Conservation (phyloP, 2,329 filamentous ascomycete genomes). For the Penicillium nordicum region DNA sequence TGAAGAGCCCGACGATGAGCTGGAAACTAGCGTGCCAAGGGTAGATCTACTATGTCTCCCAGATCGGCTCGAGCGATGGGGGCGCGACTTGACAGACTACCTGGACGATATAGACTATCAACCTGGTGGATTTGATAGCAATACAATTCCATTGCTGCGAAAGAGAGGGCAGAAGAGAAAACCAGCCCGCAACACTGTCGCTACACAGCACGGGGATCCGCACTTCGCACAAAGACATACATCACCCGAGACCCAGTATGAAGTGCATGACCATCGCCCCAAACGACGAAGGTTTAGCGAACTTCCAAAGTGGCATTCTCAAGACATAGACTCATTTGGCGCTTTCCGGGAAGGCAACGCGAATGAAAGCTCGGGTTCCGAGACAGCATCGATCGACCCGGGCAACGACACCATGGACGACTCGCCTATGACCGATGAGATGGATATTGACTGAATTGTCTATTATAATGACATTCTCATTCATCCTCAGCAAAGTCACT, state of each 20-base stretch:
- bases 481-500: neutral
- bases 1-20: slow-evolving; percentile 36
- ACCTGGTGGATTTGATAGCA: slow-evolving; percentile 21
- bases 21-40: neutral
- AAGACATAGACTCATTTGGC: slow-evolving; percentile 9
- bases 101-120: slow-evolving; percentile 33
- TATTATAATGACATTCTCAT: neutral
- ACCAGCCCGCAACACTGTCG: slow-evolving; percentile 19
- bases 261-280: slow-evolving; percentile 14
- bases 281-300: slow-evolving; percentile 29
- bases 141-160: slow-evolving; percentile 1
- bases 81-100: slow-evolving; percentile 34
- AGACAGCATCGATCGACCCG: slow-evolving; percentile 20
- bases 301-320: slow-evolving; percentile 12
- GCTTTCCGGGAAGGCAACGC: slow-evolving; percentile 17
- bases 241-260: slow-evolving; percentile 12
- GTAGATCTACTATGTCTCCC: slow-evolving; percentile 18
- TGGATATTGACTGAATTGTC: slow-evolving; percentile 35
- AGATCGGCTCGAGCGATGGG: slow-evolving; percentile 29
- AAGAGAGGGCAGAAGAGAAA: slow-evolving; percentile 38
- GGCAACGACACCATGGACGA: slow-evolving; percentile 15
- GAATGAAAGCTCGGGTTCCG: slow-evolving; percentile 22
- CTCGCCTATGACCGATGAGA: slow-evolving; percentile 23
- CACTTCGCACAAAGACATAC: slow-evolving; percentile 3
- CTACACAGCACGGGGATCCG: slow-evolving; percentile 2